Evolutionary conservation across 139 green algal genomes (phyloP).

Genomic region (Eudorina sp.): DNA sequence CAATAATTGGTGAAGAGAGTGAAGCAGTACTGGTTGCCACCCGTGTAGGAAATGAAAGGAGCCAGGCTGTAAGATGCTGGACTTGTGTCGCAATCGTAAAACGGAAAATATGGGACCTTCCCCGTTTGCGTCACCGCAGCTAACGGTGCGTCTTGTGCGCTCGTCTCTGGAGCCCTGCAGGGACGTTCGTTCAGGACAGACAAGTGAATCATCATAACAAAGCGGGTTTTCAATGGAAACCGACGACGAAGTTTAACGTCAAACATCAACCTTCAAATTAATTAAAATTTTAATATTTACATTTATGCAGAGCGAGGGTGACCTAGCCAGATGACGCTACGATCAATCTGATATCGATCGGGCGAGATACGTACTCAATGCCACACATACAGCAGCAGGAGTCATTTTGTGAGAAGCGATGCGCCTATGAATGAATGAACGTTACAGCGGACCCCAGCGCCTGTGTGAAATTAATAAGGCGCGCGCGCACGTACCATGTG

Average conservation of each 20-base stretch:
- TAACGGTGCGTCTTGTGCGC: no score
- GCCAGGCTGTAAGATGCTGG: neutral
- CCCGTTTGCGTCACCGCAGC: neutral
- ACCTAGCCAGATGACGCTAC: no score
- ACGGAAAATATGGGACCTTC: neutral
- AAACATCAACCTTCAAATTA: neutral
- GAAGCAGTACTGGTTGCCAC: neutral
- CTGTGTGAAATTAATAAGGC: neutral
- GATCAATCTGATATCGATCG: neutral
- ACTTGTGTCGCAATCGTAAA: neutral
- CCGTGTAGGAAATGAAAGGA: neutral
- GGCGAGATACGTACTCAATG: neutral
- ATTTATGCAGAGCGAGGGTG: no score
- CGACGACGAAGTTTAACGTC: no score
- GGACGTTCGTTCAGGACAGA: no score
- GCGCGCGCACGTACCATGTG: neutral
- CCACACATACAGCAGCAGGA: no score
- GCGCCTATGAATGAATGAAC: no score
- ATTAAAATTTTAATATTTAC: neutral
- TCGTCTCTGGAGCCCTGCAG: no score
- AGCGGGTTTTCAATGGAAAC: no score
- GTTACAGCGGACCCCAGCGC: neutral
- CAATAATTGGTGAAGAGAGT: neutral
- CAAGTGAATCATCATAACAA: no score
- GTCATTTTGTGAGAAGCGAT: no score